Conservation (phyloP, 1,284 basidiomycete species). For the Exobasidium cylindrosporum region DNA sequence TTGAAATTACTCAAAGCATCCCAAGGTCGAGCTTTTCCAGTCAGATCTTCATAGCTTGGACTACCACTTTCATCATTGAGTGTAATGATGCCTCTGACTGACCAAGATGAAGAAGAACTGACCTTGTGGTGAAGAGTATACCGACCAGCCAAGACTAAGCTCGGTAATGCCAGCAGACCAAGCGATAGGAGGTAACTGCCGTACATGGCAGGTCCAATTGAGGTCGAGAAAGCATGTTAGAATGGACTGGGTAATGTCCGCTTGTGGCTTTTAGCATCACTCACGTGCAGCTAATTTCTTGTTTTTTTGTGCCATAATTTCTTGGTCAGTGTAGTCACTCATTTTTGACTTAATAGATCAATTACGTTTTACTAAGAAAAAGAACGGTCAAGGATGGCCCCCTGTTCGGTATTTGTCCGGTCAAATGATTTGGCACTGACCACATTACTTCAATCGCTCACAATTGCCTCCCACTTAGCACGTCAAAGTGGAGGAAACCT, state of each 20-base stretch:
- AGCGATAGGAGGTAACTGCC: neutral
- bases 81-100: neutral
- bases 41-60: neutral
- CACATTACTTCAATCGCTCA: neutral
- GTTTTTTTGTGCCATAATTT: too few species aligned
- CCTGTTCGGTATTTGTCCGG: neutral
- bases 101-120: neutral
- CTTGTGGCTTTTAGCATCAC: too few species aligned
- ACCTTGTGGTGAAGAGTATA: constrained; percentile 4
- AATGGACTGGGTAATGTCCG: too few species aligned
- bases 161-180: neutral
- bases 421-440: neutral
- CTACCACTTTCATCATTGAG: neutral
- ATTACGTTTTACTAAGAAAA: too few species aligned
- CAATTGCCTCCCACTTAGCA: neutral
- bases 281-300: too few species aligned
- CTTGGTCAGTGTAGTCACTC: too few species aligned
- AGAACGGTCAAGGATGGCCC: neutral
- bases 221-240: too few species aligned
- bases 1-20: neutral
- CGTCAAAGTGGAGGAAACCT: neutral
- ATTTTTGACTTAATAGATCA: too few species aligned
- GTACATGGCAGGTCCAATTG: neutral
- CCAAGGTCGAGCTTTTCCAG: neutral
- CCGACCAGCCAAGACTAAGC: neutral